phyloP scores from a whole-genome alignment of 1,139 yeast genomes.

The Blastobotrys arbuscula region DNA sequence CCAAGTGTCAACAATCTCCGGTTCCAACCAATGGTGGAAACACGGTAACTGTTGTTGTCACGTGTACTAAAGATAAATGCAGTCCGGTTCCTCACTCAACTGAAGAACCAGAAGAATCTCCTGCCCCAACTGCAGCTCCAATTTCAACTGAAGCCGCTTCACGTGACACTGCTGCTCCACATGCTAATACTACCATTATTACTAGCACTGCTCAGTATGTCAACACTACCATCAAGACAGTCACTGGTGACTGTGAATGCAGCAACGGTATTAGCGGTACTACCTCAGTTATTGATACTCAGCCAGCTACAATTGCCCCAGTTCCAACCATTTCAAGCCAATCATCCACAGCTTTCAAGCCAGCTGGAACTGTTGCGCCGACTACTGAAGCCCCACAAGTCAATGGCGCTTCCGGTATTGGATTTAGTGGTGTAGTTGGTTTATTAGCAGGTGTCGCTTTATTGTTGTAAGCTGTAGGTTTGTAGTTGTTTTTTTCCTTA shows the following conservation, averaged over 20 bases:
- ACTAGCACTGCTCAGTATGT: background rate
- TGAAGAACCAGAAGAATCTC: too few relatives aligned
- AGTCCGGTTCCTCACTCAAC: background rate
- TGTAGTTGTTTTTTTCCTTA: background rate
- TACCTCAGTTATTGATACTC: background rate
- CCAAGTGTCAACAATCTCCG: background rate
- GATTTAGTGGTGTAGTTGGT: background rate
- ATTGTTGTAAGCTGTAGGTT: background rate
- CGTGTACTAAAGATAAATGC: background rate
- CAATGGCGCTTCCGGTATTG: background rate
- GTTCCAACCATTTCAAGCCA: background rate
- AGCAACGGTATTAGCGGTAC: background rate
- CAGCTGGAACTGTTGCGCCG: background rate
- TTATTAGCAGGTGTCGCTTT: background rate
- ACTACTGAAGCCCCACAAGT: background rate
- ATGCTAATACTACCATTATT: background rate
- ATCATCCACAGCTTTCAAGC: background rate
- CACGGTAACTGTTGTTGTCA: background rate
- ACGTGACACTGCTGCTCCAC: background rate
- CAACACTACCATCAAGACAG: background rate
- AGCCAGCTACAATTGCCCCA: background rate
- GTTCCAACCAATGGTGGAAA: background rate
- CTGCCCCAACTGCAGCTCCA: background rate
- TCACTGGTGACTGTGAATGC: background rate
- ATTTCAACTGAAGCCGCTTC: background rate